Conservation (phyloP, 768 basidiomycete species). For the Pulveroboletus sp. region DNA sequence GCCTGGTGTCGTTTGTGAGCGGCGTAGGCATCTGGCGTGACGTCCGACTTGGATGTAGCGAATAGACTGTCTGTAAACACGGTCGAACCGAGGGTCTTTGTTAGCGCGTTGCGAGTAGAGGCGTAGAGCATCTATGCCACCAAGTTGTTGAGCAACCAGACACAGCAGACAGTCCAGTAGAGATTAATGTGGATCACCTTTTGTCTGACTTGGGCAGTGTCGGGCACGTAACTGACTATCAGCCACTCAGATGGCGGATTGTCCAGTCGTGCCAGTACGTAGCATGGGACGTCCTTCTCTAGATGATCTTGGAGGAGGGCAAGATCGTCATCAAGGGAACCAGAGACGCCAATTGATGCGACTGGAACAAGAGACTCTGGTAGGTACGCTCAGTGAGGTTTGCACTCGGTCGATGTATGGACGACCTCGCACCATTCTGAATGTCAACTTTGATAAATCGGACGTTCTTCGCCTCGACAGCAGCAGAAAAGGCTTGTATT, state of each 20-base stretch:
- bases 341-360: slow-evolving; percentile 41
- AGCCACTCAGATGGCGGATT: slow-evolving; percentile 63
- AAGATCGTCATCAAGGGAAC: slow-evolving; percentile 61
- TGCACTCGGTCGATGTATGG: slow-evolving; percentile 4
- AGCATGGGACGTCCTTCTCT: slow-evolving; percentile 62
- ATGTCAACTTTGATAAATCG: slow-evolving; percentile 80
- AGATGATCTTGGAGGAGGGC: slow-evolving; percentile 51
- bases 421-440: slow-evolving; percentile 54
- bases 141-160: background rate
- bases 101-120: slow-evolving; percentile 63
- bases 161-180: slow-evolving; percentile 1
- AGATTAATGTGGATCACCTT: slow-evolving; percentile 45
- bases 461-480: slow-evolving; percentile 43
- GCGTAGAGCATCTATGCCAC: slow-evolving; percentile 81
- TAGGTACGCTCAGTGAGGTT: slow-evolving; percentile 22
- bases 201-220: slow-evolving; percentile 71
- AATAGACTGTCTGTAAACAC: slow-evolving; percentile 72
- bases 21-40: slow-evolving; percentile 65
- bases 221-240: slow-evolving; percentile 76
- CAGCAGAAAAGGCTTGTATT: slow-evolving; percentile 50
- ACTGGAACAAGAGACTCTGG: slow-evolving; percentile 68
- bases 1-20: slow-evolving; percentile 65
- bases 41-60: slow-evolving; percentile 66
- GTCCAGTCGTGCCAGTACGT: slow-evolving; percentile 66
- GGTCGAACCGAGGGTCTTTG: slow-evolving; percentile 69